Evolutionary conservation across 2,329 filamentous ascomycete species (phyloP).

Genomic region (Neopestalotiopsis rosae): DNA sequence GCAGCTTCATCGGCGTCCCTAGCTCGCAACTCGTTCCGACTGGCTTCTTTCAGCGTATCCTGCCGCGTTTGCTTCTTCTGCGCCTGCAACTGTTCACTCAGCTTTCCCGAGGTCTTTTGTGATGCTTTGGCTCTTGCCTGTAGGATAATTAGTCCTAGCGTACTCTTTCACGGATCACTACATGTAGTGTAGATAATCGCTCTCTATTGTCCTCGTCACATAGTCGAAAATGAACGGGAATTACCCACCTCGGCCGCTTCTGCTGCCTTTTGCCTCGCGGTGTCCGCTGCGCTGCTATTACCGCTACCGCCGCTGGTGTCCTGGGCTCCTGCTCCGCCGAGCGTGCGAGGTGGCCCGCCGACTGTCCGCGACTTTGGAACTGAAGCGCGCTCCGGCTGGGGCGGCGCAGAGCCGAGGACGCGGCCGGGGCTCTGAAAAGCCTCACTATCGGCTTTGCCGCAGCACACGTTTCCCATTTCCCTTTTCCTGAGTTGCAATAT

Average conservation of each 20-base stretch:
- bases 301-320: slow-evolving; percentile 26
- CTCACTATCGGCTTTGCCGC: slow-evolving; percentile 73
- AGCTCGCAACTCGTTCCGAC: slow-evolving; percentile 66
- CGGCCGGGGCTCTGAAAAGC: slow-evolving; percentile 77
- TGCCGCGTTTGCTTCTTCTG: slow-evolving; percentile 77
- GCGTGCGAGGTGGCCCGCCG: slow-evolving; percentile 64
- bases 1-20: slow-evolving; percentile 71
- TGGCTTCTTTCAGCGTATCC: slow-evolving; percentile 71
- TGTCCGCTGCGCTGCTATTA: slow-evolving; percentile 41
- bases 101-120: slow-evolving; percentile 66
- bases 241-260: slow-evolving; percentile 77
- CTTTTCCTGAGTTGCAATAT: not conserved
- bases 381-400: slow-evolving; percentile 54
- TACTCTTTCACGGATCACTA: not conserved
- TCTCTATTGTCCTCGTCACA: not conserved
- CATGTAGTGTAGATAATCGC: not conserved
- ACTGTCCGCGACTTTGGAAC: slow-evolving; percentile 53
- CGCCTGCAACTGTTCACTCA: slow-evolving; percentile 72
- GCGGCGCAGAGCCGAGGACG: slow-evolving; percentile 65
- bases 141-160: not conserved
- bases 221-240: not conserved
- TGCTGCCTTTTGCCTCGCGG: slow-evolving; percentile 76
- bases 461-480: slow-evolving; percentile 87
- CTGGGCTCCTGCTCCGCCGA: slow-evolving; percentile 57
- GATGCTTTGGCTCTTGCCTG: slow-evolving; percentile 71